Conservation (phyloP, 192 early-diverging fungal genomes). For the Polychytrium aggregatum region DNA sequence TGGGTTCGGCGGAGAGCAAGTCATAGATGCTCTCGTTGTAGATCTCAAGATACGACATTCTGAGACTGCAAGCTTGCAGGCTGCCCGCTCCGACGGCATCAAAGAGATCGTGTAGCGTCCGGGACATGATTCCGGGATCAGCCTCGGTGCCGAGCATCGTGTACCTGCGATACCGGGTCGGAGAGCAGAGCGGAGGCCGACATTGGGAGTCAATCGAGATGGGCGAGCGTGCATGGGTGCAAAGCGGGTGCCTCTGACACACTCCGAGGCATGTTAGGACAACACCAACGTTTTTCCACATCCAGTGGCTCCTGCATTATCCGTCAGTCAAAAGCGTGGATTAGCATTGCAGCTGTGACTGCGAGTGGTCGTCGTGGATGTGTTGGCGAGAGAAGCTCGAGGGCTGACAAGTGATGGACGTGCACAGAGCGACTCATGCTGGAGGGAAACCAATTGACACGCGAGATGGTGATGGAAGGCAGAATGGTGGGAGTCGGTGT, state of each 20-base stretch:
- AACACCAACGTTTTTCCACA: conserved; percentile 85
- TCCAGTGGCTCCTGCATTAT: conserved; percentile 45
- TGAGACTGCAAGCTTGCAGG: conserved; percentile 7
- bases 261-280: too few species aligned
- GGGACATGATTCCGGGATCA: conserved; percentile 59
- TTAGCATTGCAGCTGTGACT: too few species aligned
- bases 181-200: conserved; percentile 21
- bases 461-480: too few species aligned
- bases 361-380: too few species aligned
- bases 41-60: conserved; percentile 43
- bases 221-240: not conserved
- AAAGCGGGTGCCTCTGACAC: too few species aligned
- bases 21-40: conserved; percentile 60
- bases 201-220: not conserved
- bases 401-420: conserved; percentile 54
- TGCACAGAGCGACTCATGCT: conserved; percentile 73
- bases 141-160: conserved; percentile 60
- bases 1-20: conserved; percentile 18
- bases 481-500: too few species aligned
- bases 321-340: too few species aligned
- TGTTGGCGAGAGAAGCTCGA: too few species aligned
- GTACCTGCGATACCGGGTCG: conserved; percentile 53
- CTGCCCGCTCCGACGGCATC: not conserved
- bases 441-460: conserved; percentile 47
- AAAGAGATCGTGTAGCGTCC: conserved; percentile 45